phyloP scores from a whole-genome alignment of 306 rosid genomes.

The cucumber (Cucumis sativus) region DNA sequence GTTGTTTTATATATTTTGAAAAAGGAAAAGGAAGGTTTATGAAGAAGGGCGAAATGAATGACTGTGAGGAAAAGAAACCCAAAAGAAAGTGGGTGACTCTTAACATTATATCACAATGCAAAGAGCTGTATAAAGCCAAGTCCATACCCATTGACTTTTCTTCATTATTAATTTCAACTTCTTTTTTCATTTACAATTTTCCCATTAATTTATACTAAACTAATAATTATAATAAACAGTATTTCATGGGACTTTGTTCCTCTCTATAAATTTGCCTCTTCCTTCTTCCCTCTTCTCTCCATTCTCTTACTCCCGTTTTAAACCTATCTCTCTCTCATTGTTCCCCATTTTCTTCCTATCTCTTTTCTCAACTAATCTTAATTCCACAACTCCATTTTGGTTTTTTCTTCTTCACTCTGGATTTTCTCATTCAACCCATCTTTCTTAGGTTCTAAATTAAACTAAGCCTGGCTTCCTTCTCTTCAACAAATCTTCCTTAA shows the following conservation, averaged over 20 bases:
- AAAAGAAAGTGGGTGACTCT: neutral
- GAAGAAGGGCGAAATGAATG: neutral
- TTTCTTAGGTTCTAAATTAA: neutral
- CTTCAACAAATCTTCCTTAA: conserved; percentile 31
- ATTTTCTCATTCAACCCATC: neutral
- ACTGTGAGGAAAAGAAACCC: neutral
- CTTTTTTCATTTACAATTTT: neutral
- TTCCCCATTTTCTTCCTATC: neutral
- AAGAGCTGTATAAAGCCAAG: neutral
- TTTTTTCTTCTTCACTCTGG: neutral
- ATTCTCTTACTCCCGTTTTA: neutral
- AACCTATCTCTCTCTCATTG: neutral
- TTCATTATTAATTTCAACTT: neutral
- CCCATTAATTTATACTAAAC: neutral
- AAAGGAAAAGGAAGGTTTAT: neutral
- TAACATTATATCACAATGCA: neutral
- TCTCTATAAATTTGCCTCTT: conserved; percentile 4
- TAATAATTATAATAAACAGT: neutral
- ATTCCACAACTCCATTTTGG: neutral
- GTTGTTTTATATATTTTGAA: no score
- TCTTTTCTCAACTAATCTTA: neutral
- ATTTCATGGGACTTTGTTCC: neutral
- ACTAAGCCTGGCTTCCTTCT: conserved; percentile 35
- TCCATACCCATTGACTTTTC: conserved; percentile 22
- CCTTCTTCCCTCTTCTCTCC: neutral